phyloP scores from a whole-genome alignment of 768 basidiomycete genomes.

The Pleurotus platypus region DNA sequence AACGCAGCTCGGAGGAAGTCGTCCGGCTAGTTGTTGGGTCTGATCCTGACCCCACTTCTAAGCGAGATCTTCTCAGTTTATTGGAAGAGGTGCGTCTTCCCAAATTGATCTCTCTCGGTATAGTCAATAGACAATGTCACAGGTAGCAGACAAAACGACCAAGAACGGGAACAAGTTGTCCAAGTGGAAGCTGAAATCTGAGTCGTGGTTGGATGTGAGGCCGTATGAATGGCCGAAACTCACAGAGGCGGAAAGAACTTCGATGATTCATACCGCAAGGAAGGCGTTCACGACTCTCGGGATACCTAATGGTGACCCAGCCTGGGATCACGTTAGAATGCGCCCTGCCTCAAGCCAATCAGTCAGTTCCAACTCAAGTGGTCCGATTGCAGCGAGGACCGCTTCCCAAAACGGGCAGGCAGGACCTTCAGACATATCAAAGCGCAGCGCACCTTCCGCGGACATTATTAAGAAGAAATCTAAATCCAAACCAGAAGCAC shows the following conservation, averaged over 20 bases:
- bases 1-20: constrained; percentile 48
- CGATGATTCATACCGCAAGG: constrained; percentile 52
- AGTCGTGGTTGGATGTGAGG: constrained; percentile 65
- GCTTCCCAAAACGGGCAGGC: not conserved
- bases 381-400: constrained; percentile 9
- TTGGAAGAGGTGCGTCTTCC: constrained; percentile 44
- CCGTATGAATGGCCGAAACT: constrained; percentile 61
- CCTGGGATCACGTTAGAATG: constrained; percentile 53
- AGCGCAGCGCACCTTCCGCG: constrained; percentile 43
- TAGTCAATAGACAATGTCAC: not conserved
- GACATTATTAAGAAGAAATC: constrained; percentile 39
- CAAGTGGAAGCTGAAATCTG: constrained; percentile 50
- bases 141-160: constrained; percentile 51
- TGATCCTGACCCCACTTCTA: constrained; percentile 27
- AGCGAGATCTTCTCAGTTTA: constrained; percentile 41
- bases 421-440: constrained; percentile 26
- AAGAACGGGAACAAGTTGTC: constrained; percentile 34
- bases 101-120: not conserved
- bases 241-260: constrained; percentile 40
- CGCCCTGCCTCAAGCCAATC: constrained; percentile 15
- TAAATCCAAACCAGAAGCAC: constrained; percentile 38
- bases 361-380: constrained; percentile 2
- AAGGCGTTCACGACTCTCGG: constrained; percentile 42
- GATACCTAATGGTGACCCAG: constrained; percentile 56
- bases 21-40: constrained; percentile 43